Base-by-base conservation (phyloP, 2,329 filamentous ascomycete genomes). In the Alternaria brassicicola region DNA sequence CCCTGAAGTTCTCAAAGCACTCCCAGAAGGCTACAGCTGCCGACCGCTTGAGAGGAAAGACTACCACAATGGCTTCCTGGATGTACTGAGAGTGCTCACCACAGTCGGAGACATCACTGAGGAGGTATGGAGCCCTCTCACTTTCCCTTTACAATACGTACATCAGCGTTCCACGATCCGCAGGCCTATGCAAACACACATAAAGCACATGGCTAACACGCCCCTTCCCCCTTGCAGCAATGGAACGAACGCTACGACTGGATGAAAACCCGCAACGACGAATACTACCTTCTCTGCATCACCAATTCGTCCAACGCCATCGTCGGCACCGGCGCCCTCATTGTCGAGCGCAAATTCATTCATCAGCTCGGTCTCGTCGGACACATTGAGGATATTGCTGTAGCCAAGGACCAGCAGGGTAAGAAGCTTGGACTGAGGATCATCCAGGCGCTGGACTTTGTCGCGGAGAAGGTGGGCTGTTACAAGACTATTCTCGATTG, bases 401-500 rank as follows among this genome's bases (percentile, higher is more conserved):
- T 99, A 35, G 88, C 91, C 65, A 93, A 93, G 80, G 91, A 96
- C 71, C 93, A 98, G 81, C 95, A 98, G 80, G 95, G 95, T 68
- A 97, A 98, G 86, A 97, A 97, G 81, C 84, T 98, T 41, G 95
- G 95, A 4, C 82, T 97, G 73, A 86, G 92, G 67, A 89, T 98
- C 67, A 98, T 98, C 71, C 92, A 98, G 81, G 93, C 94, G 7
- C 85, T 99, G 74, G 93, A 98, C 79, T 90, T 85, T 75, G 88
- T 98, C 59, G 93, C 93, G 54, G 88, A 92, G 76, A 86, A 92
- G 76, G 89, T 95, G 57, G 95, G 94, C 54, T 98, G 94, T 80
- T 98, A 98, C 81, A 98, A 92, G 89, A 93, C 88, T 65, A 98
- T 99, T 68, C 86, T 98, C 65, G 94, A 98, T 79, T 99, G 95